phyloP scores from a whole-genome alignment of 1,139 yeast species.

The Debaryomycetaceae sp. region DNA sequence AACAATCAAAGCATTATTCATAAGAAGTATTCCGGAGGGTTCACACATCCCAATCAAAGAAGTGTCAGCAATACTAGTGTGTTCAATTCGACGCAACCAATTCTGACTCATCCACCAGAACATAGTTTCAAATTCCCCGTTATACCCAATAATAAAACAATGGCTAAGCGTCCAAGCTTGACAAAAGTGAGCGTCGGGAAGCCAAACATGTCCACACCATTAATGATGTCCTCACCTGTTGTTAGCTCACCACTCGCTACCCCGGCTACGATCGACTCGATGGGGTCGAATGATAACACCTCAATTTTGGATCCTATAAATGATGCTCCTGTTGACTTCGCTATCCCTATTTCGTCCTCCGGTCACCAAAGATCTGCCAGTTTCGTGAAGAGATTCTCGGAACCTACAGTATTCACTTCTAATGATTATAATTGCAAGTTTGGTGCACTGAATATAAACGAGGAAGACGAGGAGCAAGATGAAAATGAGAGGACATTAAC shows the following conservation, averaged over 20 bases:
- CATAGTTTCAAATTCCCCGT: slow-evolving; percentile 18
- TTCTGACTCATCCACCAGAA: slow-evolving; percentile 7
- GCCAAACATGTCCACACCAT: slow-evolving; percentile 1
- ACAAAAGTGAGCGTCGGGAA: not conserved
- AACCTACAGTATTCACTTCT: not conserved
- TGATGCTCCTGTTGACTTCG: slow-evolving; percentile 42
- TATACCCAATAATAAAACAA: slow-evolving; percentile 12
- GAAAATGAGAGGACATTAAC: slow-evolving; percentile 3
- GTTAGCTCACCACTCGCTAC: slow-evolving; percentile 36
- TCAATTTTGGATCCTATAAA: slow-evolving; percentile 37
- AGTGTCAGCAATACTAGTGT: not conserved
- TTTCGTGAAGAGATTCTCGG: not conserved
- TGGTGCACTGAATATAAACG: not conserved
- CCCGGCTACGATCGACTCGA: slow-evolving; percentile 27
- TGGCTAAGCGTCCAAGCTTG: slow-evolving; percentile 5
- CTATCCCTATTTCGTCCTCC: slow-evolving; percentile 16
- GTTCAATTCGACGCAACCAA: not conserved
- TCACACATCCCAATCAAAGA: not conserved
- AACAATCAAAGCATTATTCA: not conserved
- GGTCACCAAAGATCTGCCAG: not conserved
- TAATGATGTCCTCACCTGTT: slow-evolving; percentile 27
- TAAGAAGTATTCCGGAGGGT: not conserved
- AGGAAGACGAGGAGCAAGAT: not conserved
- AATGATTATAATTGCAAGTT: not conserved
- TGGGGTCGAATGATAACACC: slow-evolving; percentile 16